A percentile compares a stretch with the other conserved stretches of the same genome.
Evolutionary conservation across 306 rosid species (phyloP).

Genomic region (Erythrophleum fordii): DNA sequence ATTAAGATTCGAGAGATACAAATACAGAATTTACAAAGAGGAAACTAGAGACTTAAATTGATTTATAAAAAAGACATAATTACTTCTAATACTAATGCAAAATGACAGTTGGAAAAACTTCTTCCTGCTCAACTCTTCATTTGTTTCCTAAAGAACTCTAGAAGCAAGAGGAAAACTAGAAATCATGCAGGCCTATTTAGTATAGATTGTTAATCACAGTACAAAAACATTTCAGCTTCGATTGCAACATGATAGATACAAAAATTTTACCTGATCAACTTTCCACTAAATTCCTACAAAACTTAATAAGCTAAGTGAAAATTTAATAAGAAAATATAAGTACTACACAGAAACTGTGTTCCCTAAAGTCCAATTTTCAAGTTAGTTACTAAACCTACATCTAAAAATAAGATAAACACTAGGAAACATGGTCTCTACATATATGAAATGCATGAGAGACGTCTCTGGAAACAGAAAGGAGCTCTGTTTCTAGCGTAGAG

Average conservation of each 20-base stretch:
- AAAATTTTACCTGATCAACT: background rate
- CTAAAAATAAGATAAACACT: background rate
- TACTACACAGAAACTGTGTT: background rate
- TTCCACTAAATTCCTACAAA: conserved; percentile 9
- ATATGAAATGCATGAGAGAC: background rate
- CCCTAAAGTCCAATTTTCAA: conserved; percentile 1
- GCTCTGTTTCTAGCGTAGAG: background rate
- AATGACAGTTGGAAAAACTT: background rate
- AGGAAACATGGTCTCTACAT: background rate
- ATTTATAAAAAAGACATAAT: background rate
- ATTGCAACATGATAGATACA: conserved; percentile 23
- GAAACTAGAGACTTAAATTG: conserved; percentile 18
- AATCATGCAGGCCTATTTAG: conserved; percentile 16
- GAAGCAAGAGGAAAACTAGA: conserved; percentile 14
- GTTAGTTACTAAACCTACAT: background rate
- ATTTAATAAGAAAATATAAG: background rate
- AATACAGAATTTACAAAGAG: background rate
- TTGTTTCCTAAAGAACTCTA: background rate
- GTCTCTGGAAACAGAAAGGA: background rate
- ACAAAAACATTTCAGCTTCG: background rate
- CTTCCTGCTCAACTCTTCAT: background rate
- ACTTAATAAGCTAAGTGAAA: background rate
- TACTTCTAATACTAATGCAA: background rate
- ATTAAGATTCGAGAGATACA: conserved; percentile 31
- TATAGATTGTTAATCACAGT: conserved; percentile 2